Evolutionary conservation across 2,329 filamentous ascomycete genomes (phyloP).

Genomic region (Alternaria sp.): DNA sequence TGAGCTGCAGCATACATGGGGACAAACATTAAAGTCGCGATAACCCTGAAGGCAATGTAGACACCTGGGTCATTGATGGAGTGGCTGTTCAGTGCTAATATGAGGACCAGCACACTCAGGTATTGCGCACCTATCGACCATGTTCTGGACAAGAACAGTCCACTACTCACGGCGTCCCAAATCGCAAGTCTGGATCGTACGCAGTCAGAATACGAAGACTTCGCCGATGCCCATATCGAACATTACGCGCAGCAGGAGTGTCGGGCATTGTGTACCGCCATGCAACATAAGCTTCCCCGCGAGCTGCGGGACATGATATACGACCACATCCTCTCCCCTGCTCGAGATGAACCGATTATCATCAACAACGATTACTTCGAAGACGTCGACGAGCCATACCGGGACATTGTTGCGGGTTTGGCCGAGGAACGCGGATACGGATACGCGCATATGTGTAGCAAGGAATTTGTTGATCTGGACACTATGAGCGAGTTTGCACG

Average conservation of each 20-base stretch:
- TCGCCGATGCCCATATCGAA: neutral
- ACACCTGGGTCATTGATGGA: neutral
- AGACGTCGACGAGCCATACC: neutral
- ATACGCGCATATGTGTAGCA: neutral
- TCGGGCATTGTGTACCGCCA: neutral
- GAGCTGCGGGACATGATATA: neutral
- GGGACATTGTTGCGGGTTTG: neutral
- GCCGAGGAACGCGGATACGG: neutral
- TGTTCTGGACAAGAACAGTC: neutral
- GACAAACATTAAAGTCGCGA: neutral
- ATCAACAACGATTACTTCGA: neutral
- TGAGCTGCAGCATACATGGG: neutral
- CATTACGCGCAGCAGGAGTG: neutral
- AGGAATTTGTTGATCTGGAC: neutral
- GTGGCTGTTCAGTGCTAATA: neutral
- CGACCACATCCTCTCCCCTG: neutral
- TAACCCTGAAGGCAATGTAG: neutral
- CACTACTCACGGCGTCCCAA: neutral
- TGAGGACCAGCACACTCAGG: neutral
- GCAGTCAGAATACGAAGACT: neutral
- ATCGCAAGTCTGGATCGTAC: neutral
- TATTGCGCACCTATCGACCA: neutral
- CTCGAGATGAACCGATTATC: neutral
- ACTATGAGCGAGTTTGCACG: neutral
- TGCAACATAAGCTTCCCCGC: neutral